Evolutionary conservation across 1,284 basidiomycete genomes (phyloP).

Genomic region (Papiliotrema fonsecae): DNA sequence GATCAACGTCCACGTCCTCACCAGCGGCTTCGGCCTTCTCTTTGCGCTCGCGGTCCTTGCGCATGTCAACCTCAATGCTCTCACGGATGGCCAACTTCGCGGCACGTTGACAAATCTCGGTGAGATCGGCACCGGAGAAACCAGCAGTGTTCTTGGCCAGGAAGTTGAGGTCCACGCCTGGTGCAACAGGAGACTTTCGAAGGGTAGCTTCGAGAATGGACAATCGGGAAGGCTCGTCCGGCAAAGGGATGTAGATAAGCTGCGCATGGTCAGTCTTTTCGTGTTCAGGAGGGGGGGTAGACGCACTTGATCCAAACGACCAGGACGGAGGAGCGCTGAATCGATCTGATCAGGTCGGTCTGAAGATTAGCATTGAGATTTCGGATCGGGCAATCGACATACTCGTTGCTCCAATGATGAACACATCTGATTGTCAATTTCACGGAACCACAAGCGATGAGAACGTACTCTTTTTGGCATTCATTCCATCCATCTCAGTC

Average conservation of each 20-base stretch:
- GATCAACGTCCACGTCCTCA: slow-evolving; percentile 66
- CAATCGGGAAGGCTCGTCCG: slow-evolving; percentile 85
- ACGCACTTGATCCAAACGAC: slow-evolving; percentile 72
- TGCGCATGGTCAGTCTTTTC: slow-evolving; percentile 49
- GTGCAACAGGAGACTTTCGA: slow-evolving; percentile 85
- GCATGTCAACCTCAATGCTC: slow-evolving; percentile 90
- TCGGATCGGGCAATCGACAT: slow-evolving; percentile 4
- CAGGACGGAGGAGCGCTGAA: slow-evolving; percentile 91
- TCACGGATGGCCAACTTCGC: slow-evolving; percentile 86
- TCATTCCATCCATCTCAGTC: slow-evolving; percentile 99
- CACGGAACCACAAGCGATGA: too few species aligned
- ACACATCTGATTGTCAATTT: slow-evolving; percentile 58
- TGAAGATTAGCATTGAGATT: slow-evolving; percentile 8
- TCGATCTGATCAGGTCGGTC: slow-evolving; percentile 99
- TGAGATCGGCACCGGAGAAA: slow-evolving; percentile 98
- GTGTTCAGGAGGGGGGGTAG: slow-evolving; percentile 41
- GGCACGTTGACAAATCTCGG: slow-evolving; percentile 96
- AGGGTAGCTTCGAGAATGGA: slow-evolving; percentile 88
- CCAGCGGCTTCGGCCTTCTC: slow-evolving; percentile 72
- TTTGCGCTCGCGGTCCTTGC: slow-evolving; percentile 70
- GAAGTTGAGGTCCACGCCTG: slow-evolving; percentile 80
- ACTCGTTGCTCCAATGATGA: slow-evolving; percentile 95
- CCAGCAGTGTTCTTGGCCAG: slow-evolving; percentile 93
- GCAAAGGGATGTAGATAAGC: slow-evolving; percentile 87
- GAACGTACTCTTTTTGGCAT: slow-evolving; percentile 78